Base-by-base conservation (phyloP, 192 early-diverging fungal species). In the Linnemannia elongata region DNA sequence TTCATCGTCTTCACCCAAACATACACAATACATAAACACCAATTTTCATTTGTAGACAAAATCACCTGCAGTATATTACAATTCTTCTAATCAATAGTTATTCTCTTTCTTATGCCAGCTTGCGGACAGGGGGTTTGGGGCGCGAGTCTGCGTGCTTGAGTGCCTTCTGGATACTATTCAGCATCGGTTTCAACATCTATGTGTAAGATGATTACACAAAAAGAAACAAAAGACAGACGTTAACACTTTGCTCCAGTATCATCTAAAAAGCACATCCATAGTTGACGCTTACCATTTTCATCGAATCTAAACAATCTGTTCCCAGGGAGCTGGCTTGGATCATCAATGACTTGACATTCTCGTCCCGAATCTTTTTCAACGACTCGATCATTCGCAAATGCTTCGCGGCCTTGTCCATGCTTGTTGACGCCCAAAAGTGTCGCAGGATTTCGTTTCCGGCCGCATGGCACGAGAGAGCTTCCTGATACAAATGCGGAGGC, bases 351-450 rank as follows among this genome's bases (percentile, higher is more conserved):
- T 90, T 89, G 0, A 88, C 68, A 42, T 90, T 78, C 75, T 92
- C 89, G 27, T 85, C 82, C 22, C 83, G 82, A 35, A 91, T 86
- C 39, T 77, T 89, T 54, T 82, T 89, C 5, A 93, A 60, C 20
- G 84, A 77, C 33, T 92, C 90, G 6, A 90, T 74, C 90, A 93
- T 91, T 9, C 91, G 83, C 1, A 44, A 36, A 63, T 93, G 90
- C 55, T 93, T 93, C 9, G 88, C 88, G 10, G 81, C 74, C 75
- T 88, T 88, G 52, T 93, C 90, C 3, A 87, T 74, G 44, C 81
- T 76, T 36, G 80, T 86, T 0, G 91, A 92, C 12, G 92, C 77
- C 91, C 91, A 93, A 45, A 92, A 93, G 81, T 93, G 92, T 18
- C 91, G 82, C 33, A 93, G 79, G 44, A 92, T 89, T 63, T 93